Percentiles rank a stretch among this genome's conserved stretches.
These are phyloP conservation scores for Rosa lucieae DNA, from an alignment of 306 rosid species.

Conservation along the genomic window DNA sequence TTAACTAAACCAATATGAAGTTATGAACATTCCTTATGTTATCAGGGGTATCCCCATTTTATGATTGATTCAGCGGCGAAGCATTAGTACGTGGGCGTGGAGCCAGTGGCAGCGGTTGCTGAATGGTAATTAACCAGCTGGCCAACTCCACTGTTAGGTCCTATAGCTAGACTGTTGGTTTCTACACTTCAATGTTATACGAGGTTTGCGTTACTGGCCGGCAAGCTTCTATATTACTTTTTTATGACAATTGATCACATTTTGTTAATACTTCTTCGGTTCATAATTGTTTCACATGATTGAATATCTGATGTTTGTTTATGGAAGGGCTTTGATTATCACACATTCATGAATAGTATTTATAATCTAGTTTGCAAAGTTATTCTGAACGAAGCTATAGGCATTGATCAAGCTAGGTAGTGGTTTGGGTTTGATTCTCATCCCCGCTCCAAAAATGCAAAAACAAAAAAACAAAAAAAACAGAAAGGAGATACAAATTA, in stretches of 20 bases:
- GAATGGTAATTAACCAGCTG: not conserved
- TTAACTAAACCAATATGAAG: not conserved
- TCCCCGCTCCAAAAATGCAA: not conserved
- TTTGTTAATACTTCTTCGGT: not conserved
- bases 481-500: not conserved
- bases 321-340: not conserved
- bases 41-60: not conserved
- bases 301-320: not conserved
- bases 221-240: not conserved
- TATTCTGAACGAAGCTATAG: not conserved
- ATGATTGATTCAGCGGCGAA: not conserved
- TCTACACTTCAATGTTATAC: not conserved
- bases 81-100: not conserved
- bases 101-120: not conserved
- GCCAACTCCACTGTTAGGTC: not conserved
- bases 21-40: not conserved
- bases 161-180: not conserved
- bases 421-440: slow-evolving; percentile 3
- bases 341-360: not conserved
- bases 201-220: not conserved
- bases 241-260: not conserved
- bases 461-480: not conserved
- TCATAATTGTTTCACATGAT: not conserved
- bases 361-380: not conserved
- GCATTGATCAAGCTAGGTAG: not conserved